Conservation (phyloP, 2,329 filamentous ascomycete genomes). For the Stylonectria norvegica region DNA sequence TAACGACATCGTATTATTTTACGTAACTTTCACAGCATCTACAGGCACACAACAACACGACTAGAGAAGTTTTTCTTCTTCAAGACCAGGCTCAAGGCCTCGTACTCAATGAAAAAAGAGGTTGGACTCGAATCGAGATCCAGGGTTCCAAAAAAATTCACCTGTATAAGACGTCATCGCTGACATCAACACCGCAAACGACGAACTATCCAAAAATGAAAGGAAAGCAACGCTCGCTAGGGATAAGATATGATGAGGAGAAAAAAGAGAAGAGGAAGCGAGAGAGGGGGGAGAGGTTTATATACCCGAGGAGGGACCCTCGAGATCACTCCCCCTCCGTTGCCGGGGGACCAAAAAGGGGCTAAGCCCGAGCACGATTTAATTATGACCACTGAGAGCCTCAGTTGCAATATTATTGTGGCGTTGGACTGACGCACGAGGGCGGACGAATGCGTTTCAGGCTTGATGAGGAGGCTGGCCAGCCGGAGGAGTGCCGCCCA, state of each 20-base stretch:
- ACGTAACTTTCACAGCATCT: not conserved
- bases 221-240: not conserved
- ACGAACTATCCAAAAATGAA: too few relatives aligned
- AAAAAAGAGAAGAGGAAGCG: conserved; percentile 1
- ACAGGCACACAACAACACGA: not conserved
- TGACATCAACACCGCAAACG: not conserved
- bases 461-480: too few relatives aligned
- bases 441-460: not conserved
- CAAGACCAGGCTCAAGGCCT: conserved; percentile 15
- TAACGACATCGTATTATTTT: too few relatives aligned
- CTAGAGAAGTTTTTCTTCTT: conserved; percentile 15
- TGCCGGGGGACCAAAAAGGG: not conserved
- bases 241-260: conserved; percentile 1
- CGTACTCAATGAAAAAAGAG: conserved; percentile 19
- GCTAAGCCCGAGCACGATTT: not conserved
- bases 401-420: not conserved
- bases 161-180: not conserved
- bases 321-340: conserved; percentile 5
- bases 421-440: not conserved
- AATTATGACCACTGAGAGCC: not conserved
- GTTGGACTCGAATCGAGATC: not conserved
- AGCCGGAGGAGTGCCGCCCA: too few relatives aligned
- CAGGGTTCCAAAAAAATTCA: conserved; percentile 13
- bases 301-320: conserved; percentile 1
- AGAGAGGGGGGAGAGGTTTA: not conserved